phyloP scores from a whole-genome alignment of 2,329 filamentous ascomycete genomes.

The Claviceps monticola region DNA sequence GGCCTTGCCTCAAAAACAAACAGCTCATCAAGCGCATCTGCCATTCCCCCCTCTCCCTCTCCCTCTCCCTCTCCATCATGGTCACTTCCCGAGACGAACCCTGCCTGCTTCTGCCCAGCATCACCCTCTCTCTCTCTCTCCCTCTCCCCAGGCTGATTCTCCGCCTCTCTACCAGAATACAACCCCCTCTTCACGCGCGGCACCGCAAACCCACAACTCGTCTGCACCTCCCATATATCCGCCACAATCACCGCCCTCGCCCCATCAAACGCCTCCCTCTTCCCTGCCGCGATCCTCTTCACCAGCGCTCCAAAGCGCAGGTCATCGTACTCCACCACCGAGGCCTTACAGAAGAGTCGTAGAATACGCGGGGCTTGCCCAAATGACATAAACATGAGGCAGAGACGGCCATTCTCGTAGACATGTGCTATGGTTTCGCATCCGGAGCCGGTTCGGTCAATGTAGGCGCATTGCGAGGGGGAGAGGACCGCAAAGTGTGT shows the following conservation, averaged over 20 bases:
- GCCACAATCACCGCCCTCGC: slow-evolving; percentile 47
- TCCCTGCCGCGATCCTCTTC: slow-evolving; percentile 24
- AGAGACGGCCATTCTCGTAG: slow-evolving; percentile 63
- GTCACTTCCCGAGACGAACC: not conserved
- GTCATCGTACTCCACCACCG: slow-evolving; percentile 46
- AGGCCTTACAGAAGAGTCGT: slow-evolving; percentile 46
- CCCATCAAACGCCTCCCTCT: slow-evolving; percentile 26
- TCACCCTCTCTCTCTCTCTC: slow-evolving; percentile 3
- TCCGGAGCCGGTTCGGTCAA: slow-evolving; percentile 63
- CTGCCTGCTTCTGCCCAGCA: not conserved
- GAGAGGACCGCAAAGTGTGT: slow-evolving; percentile 48
- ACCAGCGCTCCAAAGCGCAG: slow-evolving; percentile 35
- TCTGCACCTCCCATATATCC: slow-evolving; percentile 52
- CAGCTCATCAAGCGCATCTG: slow-evolving; percentile 16
- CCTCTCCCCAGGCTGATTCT: not conserved
- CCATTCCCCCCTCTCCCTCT: no score
- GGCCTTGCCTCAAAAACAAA: slow-evolving; percentile 38
- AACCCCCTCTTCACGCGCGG: slow-evolving; percentile 33
- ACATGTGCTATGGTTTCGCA: slow-evolving; percentile 64
- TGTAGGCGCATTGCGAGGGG: slow-evolving; percentile 49
- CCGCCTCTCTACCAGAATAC: slow-evolving; percentile 17
- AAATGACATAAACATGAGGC: slow-evolving; percentile 61
- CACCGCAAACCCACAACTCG: slow-evolving; percentile 52
- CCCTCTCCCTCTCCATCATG: no score
- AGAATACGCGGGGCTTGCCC: slow-evolving; percentile 45